These are phyloP conservation scores for Gossypium trilobum DNA, from an alignment of 441 rosid genomes.

Conservation along the genomic window DNA sequence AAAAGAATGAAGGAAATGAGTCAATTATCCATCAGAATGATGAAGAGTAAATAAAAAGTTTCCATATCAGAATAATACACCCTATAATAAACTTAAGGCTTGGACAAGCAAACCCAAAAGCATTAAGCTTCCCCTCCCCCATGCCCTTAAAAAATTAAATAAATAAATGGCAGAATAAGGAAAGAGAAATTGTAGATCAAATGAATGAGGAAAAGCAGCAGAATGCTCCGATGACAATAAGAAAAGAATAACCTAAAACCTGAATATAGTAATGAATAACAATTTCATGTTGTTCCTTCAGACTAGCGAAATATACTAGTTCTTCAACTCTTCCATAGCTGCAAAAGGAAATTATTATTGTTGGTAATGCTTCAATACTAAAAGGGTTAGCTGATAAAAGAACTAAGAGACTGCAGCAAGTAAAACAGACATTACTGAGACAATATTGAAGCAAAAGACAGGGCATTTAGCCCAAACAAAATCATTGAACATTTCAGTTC, in stretches of 20 bases:
- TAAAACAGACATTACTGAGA: not conserved
- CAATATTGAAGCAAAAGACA: slow-evolving; percentile 8
- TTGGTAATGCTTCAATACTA: slow-evolving; percentile 1
- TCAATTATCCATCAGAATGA: not conserved
- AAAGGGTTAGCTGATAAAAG: slow-evolving; percentile 12
- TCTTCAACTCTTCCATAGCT: slow-evolving; percentile 97
- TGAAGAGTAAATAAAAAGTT: not conserved
- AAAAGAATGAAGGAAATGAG: not conserved
- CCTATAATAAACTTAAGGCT: not conserved
- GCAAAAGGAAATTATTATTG: slow-evolving; percentile 26
- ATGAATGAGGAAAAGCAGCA: not conserved
- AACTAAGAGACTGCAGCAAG: not conserved
- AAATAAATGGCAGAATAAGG: not conserved
- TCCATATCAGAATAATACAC: not conserved
- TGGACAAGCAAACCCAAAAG: not conserved
- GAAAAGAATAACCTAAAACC: slow-evolving; percentile 33
- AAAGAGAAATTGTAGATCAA: slow-evolving; percentile 4
- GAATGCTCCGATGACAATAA: not conserved
- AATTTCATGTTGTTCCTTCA: slow-evolving; percentile 90
- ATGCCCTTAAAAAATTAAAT: not conserved
- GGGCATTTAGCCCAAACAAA: not conserved
- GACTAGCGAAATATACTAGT: slow-evolving; percentile 85
- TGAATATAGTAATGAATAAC: slow-evolving; percentile 87
- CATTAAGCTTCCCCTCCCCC: not conserved
- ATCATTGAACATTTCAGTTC: not conserved